Evolutionary conservation across 805 yeast species (phyloP), one percentile per base, ranked within the genome.

Genomic region (Saccharomyces kudriavzevii): DNA sequence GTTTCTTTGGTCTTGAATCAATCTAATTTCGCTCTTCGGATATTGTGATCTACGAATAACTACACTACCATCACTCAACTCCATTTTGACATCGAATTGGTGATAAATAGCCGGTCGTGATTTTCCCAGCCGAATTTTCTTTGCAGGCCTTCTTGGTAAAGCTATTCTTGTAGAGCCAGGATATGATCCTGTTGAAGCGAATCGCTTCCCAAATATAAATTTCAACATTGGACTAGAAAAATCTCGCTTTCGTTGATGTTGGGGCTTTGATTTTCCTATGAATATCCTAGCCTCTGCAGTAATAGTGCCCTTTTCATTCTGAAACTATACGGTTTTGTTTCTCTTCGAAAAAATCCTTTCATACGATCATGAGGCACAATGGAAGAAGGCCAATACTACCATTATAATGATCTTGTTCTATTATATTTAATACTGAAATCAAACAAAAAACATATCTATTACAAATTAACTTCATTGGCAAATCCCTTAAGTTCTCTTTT

Each of bases 91-190:
- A 58, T 92, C 90, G 68, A 94, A 94, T 69, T 89, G 89, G 73
- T 92, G 81, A 71, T 89, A 91, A 45, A 94, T 86, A 31, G 97
- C 90, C 1, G 98, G 97, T 71, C 97, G 82, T 17, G 96, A 90
- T 68, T 87, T 87, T 53, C 97, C 97, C 53, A 84, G 71, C 56
- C 74, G 70, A 61, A 87, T 85, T 68, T 82, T 85, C 67, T 81
- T 84, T 70, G 79, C 68, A 50, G 89, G 89, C 72, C 92, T 79
- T 53, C 68, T 65, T 45, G 75, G 71, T 47, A 74, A 55, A 11
- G 67, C 49, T 1, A 61, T 54, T 45, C 61, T 63, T 31, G 50
- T 55, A 13, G 62, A 56, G 27, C 65, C 65, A 22, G 61, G 66
- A 40, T 60, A 60, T 13, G 61, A 52, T 8, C 64, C 62, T 5